phyloP scores from a whole-genome alignment of 1,284 basidiomycete species.

The Fomitiporia mediterranea region DNA sequence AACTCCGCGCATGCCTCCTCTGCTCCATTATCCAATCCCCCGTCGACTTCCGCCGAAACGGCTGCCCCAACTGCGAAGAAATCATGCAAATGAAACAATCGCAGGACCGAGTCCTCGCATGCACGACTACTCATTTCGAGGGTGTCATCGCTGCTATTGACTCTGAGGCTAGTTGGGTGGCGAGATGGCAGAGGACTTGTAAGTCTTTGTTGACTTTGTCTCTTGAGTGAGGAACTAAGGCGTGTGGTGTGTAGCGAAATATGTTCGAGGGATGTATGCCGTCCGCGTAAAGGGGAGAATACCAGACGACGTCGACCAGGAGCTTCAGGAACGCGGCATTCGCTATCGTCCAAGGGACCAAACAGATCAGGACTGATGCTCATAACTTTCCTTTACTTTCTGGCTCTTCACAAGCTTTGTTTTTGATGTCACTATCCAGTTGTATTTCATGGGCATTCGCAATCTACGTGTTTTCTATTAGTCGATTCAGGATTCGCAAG shows the following conservation, averaged over 20 bases:
- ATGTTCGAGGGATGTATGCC: slow-evolving; percentile 83
- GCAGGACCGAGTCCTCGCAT: slow-evolving; percentile 77
- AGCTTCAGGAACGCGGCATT: slow-evolving; percentile 69
- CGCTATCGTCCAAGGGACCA: slow-evolving; percentile 78
- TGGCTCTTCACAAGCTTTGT: background rate
- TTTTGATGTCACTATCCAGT: too few species aligned
- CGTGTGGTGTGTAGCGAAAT: slow-evolving; percentile 58
- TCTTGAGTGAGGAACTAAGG: slow-evolving; percentile 1
- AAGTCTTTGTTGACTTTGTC: slow-evolving; percentile 31
- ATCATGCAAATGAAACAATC: slow-evolving; percentile 91
- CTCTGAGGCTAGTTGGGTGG: slow-evolving; percentile 92
- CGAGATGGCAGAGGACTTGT: slow-evolving; percentile 90
- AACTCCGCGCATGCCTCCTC: slow-evolving; percentile 85
- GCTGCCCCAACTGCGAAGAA: slow-evolving; percentile 98
- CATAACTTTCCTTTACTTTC: background rate
- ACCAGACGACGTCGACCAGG: slow-evolving; percentile 81
- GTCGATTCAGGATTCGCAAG: background rate
- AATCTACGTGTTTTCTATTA: background rate
- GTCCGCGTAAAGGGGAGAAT: slow-evolving; percentile 83
- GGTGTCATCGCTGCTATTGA: slow-evolving; percentile 88
- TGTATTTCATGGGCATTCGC: background rate
- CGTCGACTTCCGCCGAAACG: slow-evolving; percentile 78
- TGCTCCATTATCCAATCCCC: slow-evolving; percentile 89
- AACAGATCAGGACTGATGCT: slow-evolving; percentile 56
- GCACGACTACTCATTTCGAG: slow-evolving; percentile 94